Base-by-base conservation (phyloP, 768 basidiomycete genomes). In the Terana coerulea region DNA sequence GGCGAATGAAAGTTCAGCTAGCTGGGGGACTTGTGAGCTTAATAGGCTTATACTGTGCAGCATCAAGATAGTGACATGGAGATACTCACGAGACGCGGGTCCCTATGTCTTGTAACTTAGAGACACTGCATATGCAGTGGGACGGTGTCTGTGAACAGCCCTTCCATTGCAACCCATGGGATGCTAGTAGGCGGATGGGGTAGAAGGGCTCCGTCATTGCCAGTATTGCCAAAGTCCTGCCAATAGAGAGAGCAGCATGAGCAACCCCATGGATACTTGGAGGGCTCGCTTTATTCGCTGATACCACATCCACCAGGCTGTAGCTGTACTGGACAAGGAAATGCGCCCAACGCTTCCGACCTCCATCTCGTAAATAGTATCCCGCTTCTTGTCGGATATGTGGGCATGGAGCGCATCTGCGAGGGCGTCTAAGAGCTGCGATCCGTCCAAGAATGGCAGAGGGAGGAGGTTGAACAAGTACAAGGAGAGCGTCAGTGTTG, bases 401-500 rank as follows among this genome's bases (percentile, higher is more conserved):
- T 5, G n/a, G 30, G 1, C n/a, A 3, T 17, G n/a, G 15, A 25
- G 19, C 4, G 47, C 28, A 8, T 59, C 66, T 11, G 69, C 49
- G 31, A 69, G 49, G 24, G 56, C 60, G 8, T 60, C 63, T 8
- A 91, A 70, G 17, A 87, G 69, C 56, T 84, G 77, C 7, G 74
- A 68, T 24, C 92, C 92, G 54, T 95, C 92, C 17, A 94, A 72
- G 42, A 72, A 69, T 2, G 79, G 78, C 29, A 93, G 63, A 0
- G 92, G 91, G 21, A 94, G 73, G 24, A 90, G 76, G 64, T 95
- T 95, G 71, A 94, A 83, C 51, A 92, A 67, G 64, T 80, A 92
- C 1, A 95, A 72, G 2, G 90, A 92, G 28, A 93, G 65, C n/a
- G 83, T 81, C 2, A 88, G 75, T 61, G 80, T 78, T 29, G 71